Evolutionary conservation across 768 basidiomycete species (phyloP).

Genomic region (Amanita jacksonii): DNA sequence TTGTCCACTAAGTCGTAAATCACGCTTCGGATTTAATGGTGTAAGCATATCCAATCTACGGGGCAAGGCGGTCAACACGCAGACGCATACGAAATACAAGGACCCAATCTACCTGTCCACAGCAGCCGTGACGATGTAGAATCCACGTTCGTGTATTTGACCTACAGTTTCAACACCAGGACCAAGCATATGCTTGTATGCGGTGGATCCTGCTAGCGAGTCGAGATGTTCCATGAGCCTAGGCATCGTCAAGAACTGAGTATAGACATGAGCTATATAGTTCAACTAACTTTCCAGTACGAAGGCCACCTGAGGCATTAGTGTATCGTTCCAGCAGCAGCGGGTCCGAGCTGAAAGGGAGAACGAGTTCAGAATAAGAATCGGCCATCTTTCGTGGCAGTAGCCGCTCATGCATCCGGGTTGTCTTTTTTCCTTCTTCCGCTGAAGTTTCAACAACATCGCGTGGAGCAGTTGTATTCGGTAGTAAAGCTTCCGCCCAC

Average conservation of each 20-base stretch:
- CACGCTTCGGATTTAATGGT: slow-evolving; percentile 46
- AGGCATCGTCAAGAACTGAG: not conserved
- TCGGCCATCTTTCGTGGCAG: slow-evolving; percentile 54
- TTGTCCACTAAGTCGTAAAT: slow-evolving; percentile 70
- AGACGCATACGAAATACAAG: not conserved
- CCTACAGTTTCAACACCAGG: slow-evolving; percentile 47
- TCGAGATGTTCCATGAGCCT: slow-evolving; percentile 77
- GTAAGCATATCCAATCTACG: slow-evolving; percentile 59
- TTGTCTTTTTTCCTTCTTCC: slow-evolving; percentile 9
- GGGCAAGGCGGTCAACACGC: not conserved
- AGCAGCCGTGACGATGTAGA: slow-evolving; percentile 78
- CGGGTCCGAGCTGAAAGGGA: slow-evolving; percentile 55
- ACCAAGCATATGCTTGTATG: slow-evolving; percentile 76
- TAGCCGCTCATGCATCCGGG: slow-evolving; percentile 9
- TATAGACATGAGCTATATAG: not conserved
- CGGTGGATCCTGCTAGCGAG: slow-evolving; percentile 75
- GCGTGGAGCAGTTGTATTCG: slow-evolving; percentile 23
- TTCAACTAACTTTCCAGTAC: slow-evolving; percentile 46
- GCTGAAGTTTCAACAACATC: slow-evolving; percentile 10
- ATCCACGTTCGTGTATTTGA: slow-evolving; percentile 49
- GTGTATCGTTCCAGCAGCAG: slow-evolving; percentile 58
- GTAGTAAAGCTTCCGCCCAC: slow-evolving; percentile 48
- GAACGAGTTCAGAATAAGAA: slow-evolving; percentile 56
- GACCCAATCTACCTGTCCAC: slow-evolving; percentile 51
- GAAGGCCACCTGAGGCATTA: slow-evolving; percentile 61